Evolutionary conservation across 2,329 filamentous ascomycete species (phyloP), one percentile per base, ranked within the genome.

Genomic region (Fusarium circinatum): DNA sequence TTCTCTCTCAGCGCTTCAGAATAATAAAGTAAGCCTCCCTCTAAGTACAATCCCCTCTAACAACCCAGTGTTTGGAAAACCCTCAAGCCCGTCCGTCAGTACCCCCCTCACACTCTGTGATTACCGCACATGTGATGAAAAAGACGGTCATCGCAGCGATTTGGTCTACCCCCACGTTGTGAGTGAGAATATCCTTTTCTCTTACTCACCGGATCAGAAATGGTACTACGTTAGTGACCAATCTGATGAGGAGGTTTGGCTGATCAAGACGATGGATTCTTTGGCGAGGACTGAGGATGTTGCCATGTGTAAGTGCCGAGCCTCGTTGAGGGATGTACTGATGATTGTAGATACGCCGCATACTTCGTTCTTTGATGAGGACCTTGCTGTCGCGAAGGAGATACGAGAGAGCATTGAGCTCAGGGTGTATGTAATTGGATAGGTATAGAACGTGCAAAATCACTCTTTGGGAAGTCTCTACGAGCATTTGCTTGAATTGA

Each of bases 61-160:
- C 28, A 24, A 6, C 28, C 5, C 8, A 49, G 47, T 32, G 28
- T 49, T 11, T 49, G 47, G 47, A 49, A 49, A 32, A 28, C 47
- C 28, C 47, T 49, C 28, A 49, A 49, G 3, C 47, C 47, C 1
- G 8, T 49, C 47, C 28, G 47, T 8, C 28, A 49, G n/a, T 49
- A 49, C 14, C 47, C 47, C 47, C 28, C 47, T 49, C 47, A 49
- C 47, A 7, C 47, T 49, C 3, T 49, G 47, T 4, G 47, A 49
- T 13, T 49, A 49, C 22, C 15, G 15, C 15, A 49, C 47, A 32
- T 32, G 47, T 24, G 47, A 49, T 49, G 22, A 49, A 3, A 49
- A n/a, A 0, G 8, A 49, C 0, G 28, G 47, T 0, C 47, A 32
- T n/a, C 28, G 28, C 10, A 49, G 47, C 5, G 28, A 49, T 32